Evolutionary conservation across 768 basidiomycete genomes (phyloP).

Genomic region (Lepiota venenata): DNA sequence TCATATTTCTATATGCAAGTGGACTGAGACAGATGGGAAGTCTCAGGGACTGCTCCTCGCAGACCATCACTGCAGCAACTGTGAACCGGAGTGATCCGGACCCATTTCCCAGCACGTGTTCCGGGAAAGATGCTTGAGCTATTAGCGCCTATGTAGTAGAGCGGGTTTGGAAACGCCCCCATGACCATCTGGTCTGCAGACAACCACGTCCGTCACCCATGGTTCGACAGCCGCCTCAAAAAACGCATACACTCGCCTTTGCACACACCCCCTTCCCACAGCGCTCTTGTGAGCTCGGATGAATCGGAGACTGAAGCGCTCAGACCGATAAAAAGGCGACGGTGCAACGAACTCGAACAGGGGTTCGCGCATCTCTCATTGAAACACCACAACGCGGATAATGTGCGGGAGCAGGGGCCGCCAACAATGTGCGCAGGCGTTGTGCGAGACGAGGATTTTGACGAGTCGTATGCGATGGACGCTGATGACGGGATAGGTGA

Average conservation of each 20-base stretch:
- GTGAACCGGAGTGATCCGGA: no score
- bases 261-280: conserved; percentile 11
- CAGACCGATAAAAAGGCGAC: conserved; percentile 42
- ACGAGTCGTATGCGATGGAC: conserved; percentile 5
- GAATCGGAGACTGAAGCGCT: conserved; percentile 15
- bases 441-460: neutral
- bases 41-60: no score
- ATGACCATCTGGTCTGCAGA: conserved; percentile 25
- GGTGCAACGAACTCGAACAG: conserved; percentile 48
- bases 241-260: conserved; percentile 35
- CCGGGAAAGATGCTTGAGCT: no score
- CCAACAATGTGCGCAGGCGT: neutral
- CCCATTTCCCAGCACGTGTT: no score
- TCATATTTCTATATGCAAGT: no score
- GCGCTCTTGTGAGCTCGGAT: conserved; percentile 14
- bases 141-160: no score
- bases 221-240: conserved; percentile 34
- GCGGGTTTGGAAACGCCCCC: neutral
- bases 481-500: conserved; percentile 8
- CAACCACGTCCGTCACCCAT: conserved; percentile 36
- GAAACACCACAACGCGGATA: conserved; percentile 15
- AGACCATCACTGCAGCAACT: no score
- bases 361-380: conserved; percentile 53
- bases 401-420: conserved; percentile 11
- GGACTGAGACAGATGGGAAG: no score